Percentiles rank a stretch among this genome's conserved stretches.
Evolutionary conservation across 2,329 filamentous ascomycete genomes (phyloP).

Genomic region (Thielaviopsis ethacetica): DNA sequence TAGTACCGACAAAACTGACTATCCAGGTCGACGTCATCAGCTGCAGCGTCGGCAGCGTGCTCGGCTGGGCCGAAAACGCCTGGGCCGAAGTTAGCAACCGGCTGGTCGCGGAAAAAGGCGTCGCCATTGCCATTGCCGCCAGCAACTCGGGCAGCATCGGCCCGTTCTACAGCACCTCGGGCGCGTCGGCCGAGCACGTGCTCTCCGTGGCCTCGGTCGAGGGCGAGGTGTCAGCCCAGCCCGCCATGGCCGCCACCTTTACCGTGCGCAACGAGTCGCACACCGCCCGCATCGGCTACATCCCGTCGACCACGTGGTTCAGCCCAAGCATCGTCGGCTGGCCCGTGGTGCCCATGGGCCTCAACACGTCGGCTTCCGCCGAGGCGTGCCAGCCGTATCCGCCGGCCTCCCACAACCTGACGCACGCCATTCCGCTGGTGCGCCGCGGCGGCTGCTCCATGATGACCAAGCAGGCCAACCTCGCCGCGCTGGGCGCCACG

Average conservation of each 20-base stretch:
- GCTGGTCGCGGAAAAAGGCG: constrained; percentile 26
- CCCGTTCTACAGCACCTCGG: constrained; percentile 28
- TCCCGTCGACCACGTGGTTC: constrained; percentile 5
- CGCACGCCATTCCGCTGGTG: constrained; percentile 16
- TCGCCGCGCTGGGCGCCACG: constrained; percentile 16
- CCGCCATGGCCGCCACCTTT: constrained; percentile 3
- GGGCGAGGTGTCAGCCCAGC: constrained; percentile 7
- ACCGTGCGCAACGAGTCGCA: not conserved
- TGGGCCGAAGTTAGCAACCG: constrained; percentile 26
- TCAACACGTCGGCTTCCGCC: constrained; percentile 16
- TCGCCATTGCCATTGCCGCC: constrained; percentile 33
- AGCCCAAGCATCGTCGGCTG: not conserved
- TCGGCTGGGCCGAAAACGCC: constrained; percentile 25
- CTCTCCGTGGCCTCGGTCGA: constrained; percentile 27
- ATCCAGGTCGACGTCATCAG: constrained; percentile 25
- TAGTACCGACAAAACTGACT: not conserved
- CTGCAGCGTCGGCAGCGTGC: constrained; percentile 22
- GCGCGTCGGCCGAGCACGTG: constrained; percentile 25
- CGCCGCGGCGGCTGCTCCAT: constrained; percentile 21
- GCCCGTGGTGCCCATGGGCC: constrained; percentile 27
- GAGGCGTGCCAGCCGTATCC: constrained; percentile 18
- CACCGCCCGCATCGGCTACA: constrained; percentile 4
- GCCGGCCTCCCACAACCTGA: constrained; percentile 14
- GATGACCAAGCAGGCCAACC: constrained; percentile 17
- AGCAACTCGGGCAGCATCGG: constrained; percentile 34